Base-by-base conservation (phyloP, 164 flowering plant genomes). In the Macadamia tetraphylla region DNA sequence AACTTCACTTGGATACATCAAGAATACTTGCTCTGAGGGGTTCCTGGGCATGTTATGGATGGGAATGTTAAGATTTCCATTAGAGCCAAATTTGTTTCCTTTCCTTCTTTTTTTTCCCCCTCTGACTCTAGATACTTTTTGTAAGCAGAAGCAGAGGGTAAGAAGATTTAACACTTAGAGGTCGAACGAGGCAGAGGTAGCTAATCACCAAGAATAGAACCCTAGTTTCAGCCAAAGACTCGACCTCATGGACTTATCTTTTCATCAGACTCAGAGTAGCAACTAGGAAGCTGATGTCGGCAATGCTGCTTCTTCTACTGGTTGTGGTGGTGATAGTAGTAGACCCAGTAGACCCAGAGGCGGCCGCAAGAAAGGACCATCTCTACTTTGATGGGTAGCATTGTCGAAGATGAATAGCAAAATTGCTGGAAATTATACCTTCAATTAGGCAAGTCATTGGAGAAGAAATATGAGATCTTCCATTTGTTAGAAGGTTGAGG, bases 341-440 rank as follows among this genome's bases (percentile, higher is more conserved):
- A 8, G 49, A 31, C 8, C 73, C 11, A 42, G 52, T 55, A 29
- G 48, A 77, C 32, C 9, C 11, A 13, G 13, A 6, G 44, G 35
- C 6, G 67, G 49, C 6, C 6, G 48, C 48, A 43, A 9, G 73
- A 0, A 85, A 79, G 62, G 87, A 82, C 62, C 82, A 85, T 0
- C 70, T 93, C 10, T 93, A 66, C 78, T 91, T 93, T 44, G 94
- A 89, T 67, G 91, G 98, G 95, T 78, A 86, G 80, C 84, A 89
- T 43, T 73, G 97, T 6, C 91, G 23, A 23, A 23, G 23, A 23
- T 23, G 23, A 23, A 23, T 23, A 23, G 23, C 23, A 23, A 23
- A 23, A 23, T 23, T 23, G 23, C 23, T 23, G 23, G 23, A 23
- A 23, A 23, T 23, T 23, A 23, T 23, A 23, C 23, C 23, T 23